phyloP scores from a whole-genome alignment of 805 yeast species.

The Brettanomyces nanus region DNA sequence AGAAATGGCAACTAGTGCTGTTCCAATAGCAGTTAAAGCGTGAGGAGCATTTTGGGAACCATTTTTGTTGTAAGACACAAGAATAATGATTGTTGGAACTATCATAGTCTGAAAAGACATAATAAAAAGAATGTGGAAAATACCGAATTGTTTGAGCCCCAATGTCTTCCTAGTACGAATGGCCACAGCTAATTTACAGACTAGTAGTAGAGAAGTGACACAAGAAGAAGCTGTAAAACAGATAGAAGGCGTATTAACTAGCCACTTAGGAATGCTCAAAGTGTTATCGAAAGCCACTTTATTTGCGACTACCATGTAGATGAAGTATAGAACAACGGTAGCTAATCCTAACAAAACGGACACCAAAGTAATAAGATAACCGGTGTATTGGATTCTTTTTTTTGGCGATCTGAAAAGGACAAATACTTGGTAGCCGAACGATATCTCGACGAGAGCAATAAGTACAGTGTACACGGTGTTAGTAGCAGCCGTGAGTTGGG shows the following conservation, averaged over 20 bases:
- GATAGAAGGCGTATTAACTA: slow-evolving; percentile 47
- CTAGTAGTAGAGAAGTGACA: slow-evolving; percentile 50
- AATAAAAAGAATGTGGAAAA: slow-evolving; percentile 70
- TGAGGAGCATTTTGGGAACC: slow-evolving; percentile 24
- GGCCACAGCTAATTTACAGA: slow-evolving; percentile 60
- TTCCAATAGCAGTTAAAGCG: slow-evolving; percentile 43
- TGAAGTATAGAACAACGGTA: slow-evolving; percentile 52
- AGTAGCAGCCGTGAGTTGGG: slow-evolving; percentile 50
- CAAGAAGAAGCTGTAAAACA: slow-evolving; percentile 64
- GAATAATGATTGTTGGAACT: slow-evolving; percentile 63
- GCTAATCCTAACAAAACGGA: slow-evolving; percentile 41
- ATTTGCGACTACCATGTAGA: slow-evolving; percentile 39
- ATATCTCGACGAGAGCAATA: slow-evolving; percentile 50
- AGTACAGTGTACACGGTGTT: slow-evolving; percentile 53
- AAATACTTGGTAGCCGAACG: slow-evolving; percentile 64
- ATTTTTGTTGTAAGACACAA: slow-evolving; percentile 40
- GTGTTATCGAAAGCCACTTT: slow-evolving; percentile 18
- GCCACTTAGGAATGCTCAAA: slow-evolving; percentile 26
- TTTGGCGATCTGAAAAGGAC: slow-evolving; percentile 60
- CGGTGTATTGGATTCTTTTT: slow-evolving; percentile 28
- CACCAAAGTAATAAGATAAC: slow-evolving; percentile 29
- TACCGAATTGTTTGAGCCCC: slow-evolving; percentile 78
- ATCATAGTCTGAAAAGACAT: slow-evolving; percentile 79
- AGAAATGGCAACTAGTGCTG: slow-evolving; percentile 58
- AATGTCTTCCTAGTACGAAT: slow-evolving; percentile 62